Conservation (phyloP, 352 stramenopile genomes). For the Pseudoperonospora humuli region DNA sequence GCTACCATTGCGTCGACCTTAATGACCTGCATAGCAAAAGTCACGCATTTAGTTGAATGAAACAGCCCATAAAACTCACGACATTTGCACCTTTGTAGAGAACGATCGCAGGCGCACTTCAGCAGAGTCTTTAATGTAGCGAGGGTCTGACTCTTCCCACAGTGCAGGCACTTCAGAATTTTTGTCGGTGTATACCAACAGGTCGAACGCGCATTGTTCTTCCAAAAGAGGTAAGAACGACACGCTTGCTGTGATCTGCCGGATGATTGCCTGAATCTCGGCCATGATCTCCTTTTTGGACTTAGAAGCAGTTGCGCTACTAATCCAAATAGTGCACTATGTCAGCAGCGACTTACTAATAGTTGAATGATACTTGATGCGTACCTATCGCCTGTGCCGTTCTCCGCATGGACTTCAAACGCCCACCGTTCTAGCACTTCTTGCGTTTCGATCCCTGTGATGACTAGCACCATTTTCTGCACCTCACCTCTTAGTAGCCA, state of each 20-base stretch:
- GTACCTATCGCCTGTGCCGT: constrained; percentile 30
- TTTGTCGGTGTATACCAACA: constrained; percentile 98
- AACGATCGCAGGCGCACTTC: constrained; percentile 98
- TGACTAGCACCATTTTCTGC: constrained; percentile 96
- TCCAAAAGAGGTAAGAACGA: constrained; percentile 98
- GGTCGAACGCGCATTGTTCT: constrained; percentile 97
- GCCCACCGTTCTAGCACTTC: constrained; percentile 98
- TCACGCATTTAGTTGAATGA: constrained; percentile 10
- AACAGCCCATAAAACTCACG: constrained; percentile 7
- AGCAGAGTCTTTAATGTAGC: constrained; percentile 95
- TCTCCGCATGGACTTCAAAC: constrained; percentile 92
- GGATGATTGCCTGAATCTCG: constrained; percentile 99
- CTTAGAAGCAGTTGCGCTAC: constrained; percentile 42
- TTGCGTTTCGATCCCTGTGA: constrained; percentile 94
- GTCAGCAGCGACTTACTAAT: not conserved
- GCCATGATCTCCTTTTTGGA: constrained; percentile 92
- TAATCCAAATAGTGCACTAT: not conserved
- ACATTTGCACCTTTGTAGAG: constrained; percentile 88
- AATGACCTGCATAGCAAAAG: constrained; percentile 80
- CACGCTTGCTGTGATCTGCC: constrained; percentile 98
- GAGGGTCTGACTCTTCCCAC: constrained; percentile 98
- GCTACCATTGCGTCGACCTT: constrained; percentile 97
- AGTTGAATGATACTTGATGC: not conserved
- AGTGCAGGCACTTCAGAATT: constrained; percentile 90
- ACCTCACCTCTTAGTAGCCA: constrained; percentile 95